Evolutionary conservation across 805 yeast species (phyloP), one percentile per base, ranked within the genome.

Genomic region (Zygosaccharomyces bailii): DNA sequence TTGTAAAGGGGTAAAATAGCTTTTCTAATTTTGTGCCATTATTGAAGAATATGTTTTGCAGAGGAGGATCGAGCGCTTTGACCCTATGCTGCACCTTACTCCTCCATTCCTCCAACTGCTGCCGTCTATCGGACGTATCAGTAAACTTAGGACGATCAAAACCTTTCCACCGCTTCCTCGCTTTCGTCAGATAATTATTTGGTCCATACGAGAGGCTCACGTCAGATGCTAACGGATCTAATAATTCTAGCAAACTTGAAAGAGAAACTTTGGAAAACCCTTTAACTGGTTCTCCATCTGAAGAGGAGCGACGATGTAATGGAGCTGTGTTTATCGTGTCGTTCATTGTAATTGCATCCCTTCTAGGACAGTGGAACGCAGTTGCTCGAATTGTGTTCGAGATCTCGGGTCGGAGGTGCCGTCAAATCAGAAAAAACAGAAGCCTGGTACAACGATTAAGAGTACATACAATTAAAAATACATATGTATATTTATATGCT

Each of bases 1-100:
- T 70, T 0, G 95, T 81, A 33, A 79, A 63, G 0, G 96, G 81
- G 61, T 88, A 93, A 60, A 88, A 88, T 18, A 81, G 53, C 61
- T 91, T 91, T 59, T 91, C 96, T 5, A 84, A 73, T 21, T 65
- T 72, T 0, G 81, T 73, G 21, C 75, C 73, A 34, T 68, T 52
- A 19, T 59, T 57, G 39, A 63, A 60, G 44, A 63, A 61, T 54
- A 75, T 45, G 5, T 56, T 40, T 37, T 60, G 56, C 23, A 62
- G 43, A 4, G 64, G 59, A 25, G 42, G 41, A 43, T 62, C 67
- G 8, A 60, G 41, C 7, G 54, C 44, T 44, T 55, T 61, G 9
- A 61, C 49, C 29, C 60, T 49, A 8, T 43, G 43, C 7, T 51
- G 30, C 4, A 59, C 48, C 34, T 53, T 53, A 13, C 34, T 33